Base-by-base conservation (phyloP, 345 rosid species). In the Eucalyptus pauciflora region DNA sequence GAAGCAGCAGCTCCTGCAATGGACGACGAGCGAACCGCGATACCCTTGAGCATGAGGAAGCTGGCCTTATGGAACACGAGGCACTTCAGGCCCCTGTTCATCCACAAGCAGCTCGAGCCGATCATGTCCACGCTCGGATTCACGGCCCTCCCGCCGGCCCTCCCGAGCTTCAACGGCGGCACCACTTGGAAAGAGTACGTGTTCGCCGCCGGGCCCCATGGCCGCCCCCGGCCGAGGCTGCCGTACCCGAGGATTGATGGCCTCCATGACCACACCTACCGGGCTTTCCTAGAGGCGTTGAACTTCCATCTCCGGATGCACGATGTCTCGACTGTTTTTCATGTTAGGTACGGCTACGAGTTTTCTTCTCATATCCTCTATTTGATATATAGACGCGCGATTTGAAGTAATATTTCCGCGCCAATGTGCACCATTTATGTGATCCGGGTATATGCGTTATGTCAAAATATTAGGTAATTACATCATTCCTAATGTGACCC, bases 241-340 rank as follows among this genome's bases (percentile, higher is more conserved):
- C 45, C 45, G 1, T 91, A 93, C 88, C 95, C 95, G 6, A 90
- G 90, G 48, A 94, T 95, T 90, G 96, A 94, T 20, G 96, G 96
- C 49, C 93, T 94, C 71, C 96, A 95, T 86, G 58, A 92, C 60
- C 88, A 56, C 89, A 90, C 94, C 43, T 94, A 93, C 90, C 90
- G 90, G 51, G 93, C 93, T 31, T 95, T 95, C 90, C 71, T 95
- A 33, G 95, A 94, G 86, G 95, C 95, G 29, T 86, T 93, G 86
- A 91, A 91, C 88, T 94, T 94, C 89, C 93, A 92, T 90, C 92
- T 91, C 83, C 87, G 90, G 67, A 92, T 83, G 90, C 51, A 88
- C 58, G 93, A 93, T 31, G 46, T 92, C 86, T 94, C 95, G 41
- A 89, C 90, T 22, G 90, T 94, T 86, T 93, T 95, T 89, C 96